Conservation (phyloP, 1,139 yeast genomes). For the Nakaseomyces nivariensis region DNA sequence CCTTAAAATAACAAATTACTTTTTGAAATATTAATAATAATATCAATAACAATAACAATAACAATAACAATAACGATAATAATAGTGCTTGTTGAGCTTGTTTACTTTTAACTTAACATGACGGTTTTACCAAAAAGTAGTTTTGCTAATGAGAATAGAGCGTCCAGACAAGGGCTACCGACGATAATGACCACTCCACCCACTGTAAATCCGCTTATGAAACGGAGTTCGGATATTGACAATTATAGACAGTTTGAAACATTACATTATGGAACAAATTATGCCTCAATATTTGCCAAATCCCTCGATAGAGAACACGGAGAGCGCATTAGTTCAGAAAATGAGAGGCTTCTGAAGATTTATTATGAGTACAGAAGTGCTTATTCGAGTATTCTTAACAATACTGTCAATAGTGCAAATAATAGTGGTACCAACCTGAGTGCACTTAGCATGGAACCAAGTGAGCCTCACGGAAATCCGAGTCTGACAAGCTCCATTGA, state of each 20-base stretch:
- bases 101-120: not conserved
- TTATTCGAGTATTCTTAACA: not conserved
- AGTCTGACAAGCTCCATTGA: constrained; percentile 17
- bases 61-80: no score
- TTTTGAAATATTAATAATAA: no score
- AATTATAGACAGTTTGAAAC: constrained; percentile 1
- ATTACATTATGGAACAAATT: constrained; percentile 7
- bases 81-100: no score
- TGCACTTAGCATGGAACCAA: not conserved
- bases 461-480: constrained; percentile 12
- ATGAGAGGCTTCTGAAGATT: constrained; percentile 13
- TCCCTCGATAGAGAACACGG: constrained; percentile 8
- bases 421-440: constrained; percentile 6
- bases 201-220: not conserved
- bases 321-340: constrained; percentile 10
- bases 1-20: not conserved
- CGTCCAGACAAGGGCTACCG: not conserved
- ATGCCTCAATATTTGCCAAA: constrained; percentile 8
- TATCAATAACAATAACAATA: no score
- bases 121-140: not conserved
- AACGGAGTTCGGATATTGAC: not conserved
- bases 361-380: constrained; percentile 13
- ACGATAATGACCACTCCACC: not conserved
- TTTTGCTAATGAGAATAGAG: not conserved
- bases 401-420: constrained; percentile 5